These are phyloP conservation scores for Fallopia convolvulus DNA, from an alignment of 148 eudicot genomes.

Conservation along the genomic window DNA sequence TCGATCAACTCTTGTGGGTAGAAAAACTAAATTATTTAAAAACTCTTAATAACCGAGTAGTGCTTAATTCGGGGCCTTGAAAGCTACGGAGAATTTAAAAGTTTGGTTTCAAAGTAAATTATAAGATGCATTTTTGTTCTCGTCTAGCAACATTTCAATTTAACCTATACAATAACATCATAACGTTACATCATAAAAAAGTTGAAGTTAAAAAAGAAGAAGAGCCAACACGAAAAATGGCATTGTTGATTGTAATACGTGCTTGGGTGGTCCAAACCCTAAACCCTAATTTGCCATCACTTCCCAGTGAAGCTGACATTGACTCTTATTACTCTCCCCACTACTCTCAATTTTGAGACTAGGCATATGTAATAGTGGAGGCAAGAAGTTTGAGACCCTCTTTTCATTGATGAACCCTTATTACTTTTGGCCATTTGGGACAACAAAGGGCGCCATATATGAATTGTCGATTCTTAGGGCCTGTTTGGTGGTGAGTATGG, in stretches of 20 bases:
- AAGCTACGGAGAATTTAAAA: background rate
- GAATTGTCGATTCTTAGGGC: too few species aligned
- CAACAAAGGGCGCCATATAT: too few species aligned
- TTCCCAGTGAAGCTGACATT: background rate
- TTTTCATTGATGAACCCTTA: background rate
- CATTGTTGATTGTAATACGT: background rate
- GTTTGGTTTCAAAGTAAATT: too few species aligned
- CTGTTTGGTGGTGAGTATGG: too few species aligned
- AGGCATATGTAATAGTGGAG: background rate
- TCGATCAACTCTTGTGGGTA: too few species aligned
- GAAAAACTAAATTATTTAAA: too few species aligned
- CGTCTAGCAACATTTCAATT: too few species aligned
- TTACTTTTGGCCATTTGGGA: too few species aligned
- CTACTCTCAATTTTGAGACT: background rate
- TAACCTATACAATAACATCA: too few species aligned
- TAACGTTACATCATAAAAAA: too few species aligned
- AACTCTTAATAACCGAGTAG: background rate
- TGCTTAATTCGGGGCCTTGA: background rate
- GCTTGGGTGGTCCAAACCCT: slow-evolving; percentile 9
- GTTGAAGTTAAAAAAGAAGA: background rate
- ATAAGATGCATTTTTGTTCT: too few species aligned
- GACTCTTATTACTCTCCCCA: background rate
- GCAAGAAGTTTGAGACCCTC: background rate
- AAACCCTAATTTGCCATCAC: background rate
- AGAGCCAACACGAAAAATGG: background rate